Evolutionary conservation across 1,284 basidiomycete species (phyloP), one percentile per base, ranked within the genome.

Genomic region (Ustilago vetiveriae): DNA sequence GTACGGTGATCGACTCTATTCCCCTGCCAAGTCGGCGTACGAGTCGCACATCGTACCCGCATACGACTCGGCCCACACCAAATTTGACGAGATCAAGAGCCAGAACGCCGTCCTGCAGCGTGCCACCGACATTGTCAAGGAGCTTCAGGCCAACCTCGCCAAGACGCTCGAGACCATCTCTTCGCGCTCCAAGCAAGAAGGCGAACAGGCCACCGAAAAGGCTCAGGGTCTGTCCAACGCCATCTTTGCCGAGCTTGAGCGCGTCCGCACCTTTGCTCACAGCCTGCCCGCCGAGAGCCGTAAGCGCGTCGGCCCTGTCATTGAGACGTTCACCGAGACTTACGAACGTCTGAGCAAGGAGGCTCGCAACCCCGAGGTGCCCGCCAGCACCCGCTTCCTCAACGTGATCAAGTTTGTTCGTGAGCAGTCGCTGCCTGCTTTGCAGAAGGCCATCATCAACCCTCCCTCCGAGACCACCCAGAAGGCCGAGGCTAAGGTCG

Each of bases 161-260:
- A 67, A 76, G 59, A 74, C 72, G 26, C 42, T 77, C 43, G 76
- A 81, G 35, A 62, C 43, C 32, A 52, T 76, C 40, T 68, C 71
- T 32, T 59, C 62, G 22, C 68, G 74, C 38, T 41, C 54, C 54
- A 75, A 78, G 67, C 39, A 63, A 23, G 74, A 78, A 27, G 69
- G 66, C 16, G 77, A 78, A 32, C 62, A 75, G 39, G 77, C 74
- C 19, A 69, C 72, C 41, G 55, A 77, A 45, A 72, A 79, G 57
- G 79, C 79, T 0, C 68, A 79, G 66, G 51, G 64, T 32, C 17
- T 74, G 26, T 72, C 72, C 24, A 74, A 76, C 29, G 75, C 74
- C 44, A 73, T 78, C 56, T 72, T 78, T 46, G 75, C 70, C 52
- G 76, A 78, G 56, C 74, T 81, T 40, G 80, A 81, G 26, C 62